Evolutionary conservation across 257 asterid genomes (phyloP).

Genomic region (Perilla frutescens): DNA sequence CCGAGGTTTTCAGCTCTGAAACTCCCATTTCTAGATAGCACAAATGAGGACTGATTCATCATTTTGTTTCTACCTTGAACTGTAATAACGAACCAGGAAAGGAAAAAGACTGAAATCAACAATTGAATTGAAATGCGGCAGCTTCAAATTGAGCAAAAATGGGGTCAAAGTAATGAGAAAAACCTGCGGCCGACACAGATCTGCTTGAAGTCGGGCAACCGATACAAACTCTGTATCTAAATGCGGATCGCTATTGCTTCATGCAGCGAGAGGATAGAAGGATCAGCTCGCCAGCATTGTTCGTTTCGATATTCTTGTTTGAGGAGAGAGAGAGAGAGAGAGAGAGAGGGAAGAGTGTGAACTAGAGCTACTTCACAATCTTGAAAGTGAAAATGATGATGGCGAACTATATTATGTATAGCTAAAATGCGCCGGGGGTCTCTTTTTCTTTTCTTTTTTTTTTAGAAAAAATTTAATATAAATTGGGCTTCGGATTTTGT

Average conservation of each 20-base stretch:
- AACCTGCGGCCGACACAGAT: constrained; percentile 45
- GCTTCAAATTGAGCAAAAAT: constrained; percentile 22
- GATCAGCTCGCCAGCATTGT: constrained; percentile 40
- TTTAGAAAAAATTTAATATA: too few relatives aligned
- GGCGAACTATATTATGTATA: constrained; percentile 31
- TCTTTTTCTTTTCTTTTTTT: too few relatives aligned
- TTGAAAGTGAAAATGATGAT: constrained; percentile 39
- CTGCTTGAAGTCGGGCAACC: constrained; percentile 36
- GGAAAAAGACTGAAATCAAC: constrained; percentile 8
- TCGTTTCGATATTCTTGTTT: not conserved
- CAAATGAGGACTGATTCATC: constrained; percentile 55
- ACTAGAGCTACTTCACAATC: constrained; percentile 26
- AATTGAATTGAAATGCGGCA: constrained; percentile 23
- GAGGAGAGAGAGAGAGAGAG: constrained; percentile 26
- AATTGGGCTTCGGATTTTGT: not conserved
- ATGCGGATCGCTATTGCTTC: constrained; percentile 30
- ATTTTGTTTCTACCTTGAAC: constrained; percentile 43
- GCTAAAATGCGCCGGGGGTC: constrained; percentile 47
- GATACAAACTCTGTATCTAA: constrained; percentile 37
- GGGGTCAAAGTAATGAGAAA: constrained; percentile 26
- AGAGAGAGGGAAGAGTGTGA: constrained; percentile 18
- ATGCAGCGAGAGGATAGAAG: constrained; percentile 29
- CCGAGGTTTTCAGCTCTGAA: constrained; percentile 88
- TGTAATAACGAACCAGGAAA: constrained; percentile 19
- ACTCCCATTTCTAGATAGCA: constrained; percentile 56